Evolutionary conservation across 805 yeast genomes (phyloP), one percentile per base, ranked within the genome.

Genomic region (Candida golubevii): DNA sequence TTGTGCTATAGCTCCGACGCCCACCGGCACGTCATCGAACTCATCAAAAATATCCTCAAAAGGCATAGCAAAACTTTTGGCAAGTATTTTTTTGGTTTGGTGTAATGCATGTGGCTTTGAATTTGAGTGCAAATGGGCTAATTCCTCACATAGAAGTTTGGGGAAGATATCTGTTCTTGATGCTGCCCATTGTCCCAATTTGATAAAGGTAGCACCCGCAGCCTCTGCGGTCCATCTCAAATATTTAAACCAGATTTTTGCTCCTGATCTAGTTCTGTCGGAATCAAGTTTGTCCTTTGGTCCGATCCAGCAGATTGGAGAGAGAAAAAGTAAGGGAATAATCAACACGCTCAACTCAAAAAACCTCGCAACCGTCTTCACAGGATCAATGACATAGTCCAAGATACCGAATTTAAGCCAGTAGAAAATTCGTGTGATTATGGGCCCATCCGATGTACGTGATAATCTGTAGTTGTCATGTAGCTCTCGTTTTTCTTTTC

Each of bases 121-220:
- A 58, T 88, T 79, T 6, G 97, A 86, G 62, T 93, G 99, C 44
- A 93, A 67, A 23, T 76, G 67, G 8, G 87, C 78, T 54, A 93
- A 66, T 57, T 86, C 89, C 18, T 78, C 77, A 61, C 98, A 91
- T 63, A 91, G 66, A 34, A 77, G 86, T 38, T 67, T 69, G 3
- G 96, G 84, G 66, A 93, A 91, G 30, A 93, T 84, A 65, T 93
- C 99, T 0, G 95, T 87, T 63, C 99, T 78, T 9, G 96, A 85
- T 2, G 97, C 97, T 0, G 99, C 99, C 99, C 99, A 93, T 68
- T 93, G 99, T 4, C 98, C 99, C 45, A 93, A 75, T 63, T 88
- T 85, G 45, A 85, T 82, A 60, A 85, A 93, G 4, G 96, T 84
- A 3, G 98, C 96, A 0, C 99, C 99, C 0, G 96, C 97, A 13